Conservation (phyloP, 306 rosid genomes). For the Acacia acuminata region DNA sequence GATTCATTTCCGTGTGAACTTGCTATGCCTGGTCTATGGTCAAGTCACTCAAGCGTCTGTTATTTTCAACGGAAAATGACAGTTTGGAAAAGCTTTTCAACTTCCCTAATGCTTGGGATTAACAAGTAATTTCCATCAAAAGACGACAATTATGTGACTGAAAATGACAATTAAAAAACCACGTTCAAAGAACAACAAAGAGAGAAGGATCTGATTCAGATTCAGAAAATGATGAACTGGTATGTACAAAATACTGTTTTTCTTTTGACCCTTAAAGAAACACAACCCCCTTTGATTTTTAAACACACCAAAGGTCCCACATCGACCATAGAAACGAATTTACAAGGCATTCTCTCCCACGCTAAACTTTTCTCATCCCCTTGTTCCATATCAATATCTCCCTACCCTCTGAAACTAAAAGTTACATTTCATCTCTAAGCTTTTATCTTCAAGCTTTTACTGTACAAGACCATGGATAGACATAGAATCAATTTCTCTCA, state of each 20-base stretch:
- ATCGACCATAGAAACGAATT: constrained; percentile 35
- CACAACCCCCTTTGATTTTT: constrained; percentile 35
- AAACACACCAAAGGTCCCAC: constrained; percentile 31
- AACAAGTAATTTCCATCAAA: not conserved
- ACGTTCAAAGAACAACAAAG: not conserved
- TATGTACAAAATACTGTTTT: constrained; percentile 40
- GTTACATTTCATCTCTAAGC: constrained; percentile 37
- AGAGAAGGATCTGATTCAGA: not conserved
- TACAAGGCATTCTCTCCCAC: constrained; percentile 44
- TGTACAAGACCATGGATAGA: constrained; percentile 37
- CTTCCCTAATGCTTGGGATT: not conserved
- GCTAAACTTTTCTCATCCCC: not conserved
- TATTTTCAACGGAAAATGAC: not conserved
- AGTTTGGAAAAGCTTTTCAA: not conserved
- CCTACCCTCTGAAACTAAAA: constrained; percentile 40
- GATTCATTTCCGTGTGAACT: not conserved
- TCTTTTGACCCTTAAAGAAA: constrained; percentile 21
- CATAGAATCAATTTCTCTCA: not conserved
- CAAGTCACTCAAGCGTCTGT: not conserved
- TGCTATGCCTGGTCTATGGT: not conserved
- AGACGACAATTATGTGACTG: not conserved
- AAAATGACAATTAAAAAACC: not conserved
- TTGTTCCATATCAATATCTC: constrained; percentile 27
- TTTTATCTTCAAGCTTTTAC: constrained; percentile 27
- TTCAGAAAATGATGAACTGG: not conserved